Base-by-base conservation (phyloP, 164 flowering plant genomes). In the Dillenia suffruticosa region DNA sequence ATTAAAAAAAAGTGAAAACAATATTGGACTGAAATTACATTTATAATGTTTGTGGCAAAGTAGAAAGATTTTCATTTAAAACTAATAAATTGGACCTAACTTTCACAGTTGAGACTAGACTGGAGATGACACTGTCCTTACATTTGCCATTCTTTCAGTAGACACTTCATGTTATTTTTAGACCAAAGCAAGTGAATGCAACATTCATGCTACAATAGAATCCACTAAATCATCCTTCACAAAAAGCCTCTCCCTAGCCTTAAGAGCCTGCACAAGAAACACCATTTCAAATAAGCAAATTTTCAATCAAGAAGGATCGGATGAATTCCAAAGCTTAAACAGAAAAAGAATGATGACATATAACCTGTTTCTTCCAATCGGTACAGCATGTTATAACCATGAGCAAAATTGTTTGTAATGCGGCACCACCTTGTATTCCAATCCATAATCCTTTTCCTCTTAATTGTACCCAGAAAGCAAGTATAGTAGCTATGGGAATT, bases 401-500 rank as follows among this genome's bases (percentile, higher is more conserved):
- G 11, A 84, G 85, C 45, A 87, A 56, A 26, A 51, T 8, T 12
- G 77, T 40, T 64, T 91, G 97, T 22, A 84, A 15, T 51, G 68
- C 47, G 40, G 87, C 63, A 17, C 96, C 96, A 46, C 62, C 49
- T 47, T 69, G 66, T 44, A 87, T 73, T 14, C 97, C 97, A 46
- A 84, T 74, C 97, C 96, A 91, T 0, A 89, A 85, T 2, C 97
- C 97, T 61, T 46, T 81, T 56, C 87, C 96, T 70, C 83, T 61
- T 11, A 81, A 48, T 14, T 74, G 58, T 0, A 70, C 19, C 76
- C 67, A 64, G 64, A 91, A 87, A 12, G 74, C 83, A 43, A 91
- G 68, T 10, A 59, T 11, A 1, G 68, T 77, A 40, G 86, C 93
- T 22, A 74, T 56, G 1, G 93, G 96, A 65, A 89, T 72, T 43